Evolutionary conservation across 31 red algal species (phyloP).

Genomic region (Asparagopsis taxiformis): DNA sequence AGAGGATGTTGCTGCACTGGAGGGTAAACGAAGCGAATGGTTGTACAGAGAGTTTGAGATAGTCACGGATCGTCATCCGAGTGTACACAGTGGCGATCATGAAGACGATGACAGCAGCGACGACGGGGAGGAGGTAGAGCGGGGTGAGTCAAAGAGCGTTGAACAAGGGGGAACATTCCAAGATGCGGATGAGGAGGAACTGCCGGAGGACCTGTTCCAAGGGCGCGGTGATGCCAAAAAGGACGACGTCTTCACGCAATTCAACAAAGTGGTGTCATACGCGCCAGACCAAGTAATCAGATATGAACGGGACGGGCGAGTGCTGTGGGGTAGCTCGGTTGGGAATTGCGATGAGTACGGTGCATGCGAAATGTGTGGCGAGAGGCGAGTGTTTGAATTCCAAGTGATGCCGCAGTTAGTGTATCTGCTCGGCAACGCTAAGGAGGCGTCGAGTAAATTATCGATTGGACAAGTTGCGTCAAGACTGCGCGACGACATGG

Average conservation of each 20-base stretch:
- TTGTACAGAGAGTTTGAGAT: slow-evolving; percentile 31
- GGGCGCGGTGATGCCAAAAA: not conserved
- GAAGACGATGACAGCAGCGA: slow-evolving; percentile 6
- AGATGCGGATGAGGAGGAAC: slow-evolving; percentile 45
- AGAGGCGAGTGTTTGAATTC: slow-evolving; percentile 33
- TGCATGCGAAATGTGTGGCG: slow-evolving; percentile 11
- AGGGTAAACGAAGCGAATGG: slow-evolving; percentile 1
- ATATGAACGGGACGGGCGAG: slow-evolving; percentile 28
- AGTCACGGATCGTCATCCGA: slow-evolving; percentile 43
- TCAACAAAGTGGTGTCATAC: slow-evolving; percentile 17
- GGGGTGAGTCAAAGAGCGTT: no score
- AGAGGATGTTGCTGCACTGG: not conserved
- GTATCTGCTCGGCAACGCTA: not conserved
- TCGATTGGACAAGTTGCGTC: slow-evolving; percentile 12
- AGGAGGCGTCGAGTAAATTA: no score
- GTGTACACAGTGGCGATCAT: slow-evolving; percentile 13
- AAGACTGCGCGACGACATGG: slow-evolving; percentile 28
- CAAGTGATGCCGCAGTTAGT: slow-evolving; percentile 39
- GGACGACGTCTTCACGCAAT: slow-evolving; percentile 9
- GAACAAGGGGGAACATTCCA: slow-evolving; percentile 49
- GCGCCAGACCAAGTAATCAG: slow-evolving; percentile 30
- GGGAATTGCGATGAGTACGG: not conserved
- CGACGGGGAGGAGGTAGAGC: not conserved
- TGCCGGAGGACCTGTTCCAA: slow-evolving; percentile 42
- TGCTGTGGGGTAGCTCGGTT: slow-evolving; percentile 5